phyloP scores from a whole-genome alignment of 352 stramenopile genomes.

The Phytopythium delawarense region DNA sequence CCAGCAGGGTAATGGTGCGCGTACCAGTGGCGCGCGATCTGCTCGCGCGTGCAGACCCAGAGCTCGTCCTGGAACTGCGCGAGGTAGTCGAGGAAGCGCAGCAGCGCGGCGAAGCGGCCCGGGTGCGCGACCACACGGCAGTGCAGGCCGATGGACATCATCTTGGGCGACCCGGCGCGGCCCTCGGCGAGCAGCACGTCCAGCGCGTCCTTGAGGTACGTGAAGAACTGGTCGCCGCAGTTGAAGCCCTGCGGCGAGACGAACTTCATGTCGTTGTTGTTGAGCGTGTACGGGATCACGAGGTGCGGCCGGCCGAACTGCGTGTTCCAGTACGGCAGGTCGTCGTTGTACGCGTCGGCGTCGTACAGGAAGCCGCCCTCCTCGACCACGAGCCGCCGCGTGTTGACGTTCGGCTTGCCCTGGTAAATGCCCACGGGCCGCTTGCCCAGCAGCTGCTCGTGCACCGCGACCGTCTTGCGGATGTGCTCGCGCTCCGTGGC shows the following conservation, averaged over 20 bases:
- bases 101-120: conserved; percentile 83
- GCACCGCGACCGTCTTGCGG: conserved; percentile 87
- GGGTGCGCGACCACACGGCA: conserved; percentile 90
- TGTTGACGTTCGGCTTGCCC: conserved; percentile 93
- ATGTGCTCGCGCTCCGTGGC: conserved; percentile 92
- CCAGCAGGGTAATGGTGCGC: conserved; percentile 72
- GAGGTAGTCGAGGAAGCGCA: conserved; percentile 94
- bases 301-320: conserved; percentile 89
- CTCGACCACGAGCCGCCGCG: conserved; percentile 85
- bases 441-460: conserved; percentile 87
- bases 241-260: conserved; percentile 91
- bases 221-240: conserved; percentile 90
- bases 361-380: conserved; percentile 96
- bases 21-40: conserved; percentile 96
- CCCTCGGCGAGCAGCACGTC: conserved; percentile 90
- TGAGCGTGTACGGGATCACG: conserved; percentile 95
- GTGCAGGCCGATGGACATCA: conserved; percentile 95
- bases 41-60: conserved; percentile 91
- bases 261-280: conserved; percentile 97
- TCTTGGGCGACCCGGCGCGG: conserved; percentile 83
- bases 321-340: conserved; percentile 94
- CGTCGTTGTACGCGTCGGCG: conserved; percentile 94
- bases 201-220: conserved; percentile 91
- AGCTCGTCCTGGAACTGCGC: conserved; percentile 85
- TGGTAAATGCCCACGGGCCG: conserved; percentile 94